Evolutionary conservation across 768 basidiomycete species (phyloP), one percentile per base, ranked within the genome.

Genomic region (Galerina marginata): DNA sequence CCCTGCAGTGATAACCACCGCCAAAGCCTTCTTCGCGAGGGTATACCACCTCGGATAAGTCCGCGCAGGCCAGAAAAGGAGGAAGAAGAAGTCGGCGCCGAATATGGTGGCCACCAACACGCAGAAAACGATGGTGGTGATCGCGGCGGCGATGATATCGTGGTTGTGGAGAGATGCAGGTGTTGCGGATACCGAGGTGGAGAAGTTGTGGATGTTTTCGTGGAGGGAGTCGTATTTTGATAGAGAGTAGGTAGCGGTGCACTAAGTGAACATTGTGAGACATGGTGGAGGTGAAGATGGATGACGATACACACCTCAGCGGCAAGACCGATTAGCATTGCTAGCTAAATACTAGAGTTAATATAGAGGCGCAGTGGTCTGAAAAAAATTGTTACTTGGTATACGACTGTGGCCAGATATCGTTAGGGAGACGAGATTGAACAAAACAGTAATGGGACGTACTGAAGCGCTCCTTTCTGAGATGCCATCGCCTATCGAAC

Each of bases 51-150:
- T 38, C 2, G 76, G 75, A 49, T 77, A 78, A 25, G 45, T 57
- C 36, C 72, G 61, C 42, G 63, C 45, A 1, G 76, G 77, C 69
- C 70, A 78, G 40, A 77, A 72, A 2, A 76, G 56, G 6, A 78
- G 69, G 54, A 78, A 73, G 64, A 77, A 77, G 40, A 73, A 73
- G 45, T 78, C 77, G 7, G 74, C 69, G 11, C 76, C 74, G 56
- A 76, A 76, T 7, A 77, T 16, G 2, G 73, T 75, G 2, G 77
- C 74, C 10, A 76, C 75, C n/a, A 76, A 51, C 6, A 75, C 73
- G 48, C 72, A 71, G 56, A 75, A 75, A 9, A 76, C 69, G 54
- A 77, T 76, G 20, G 74, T 75, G 40, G 69, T 37, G 12, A 67
- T 66, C 25, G 71, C 67, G 2, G 73, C 67, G 38, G 65, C 69